A percentile compares a stretch with the other conserved stretches of the same genome.
These are phyloP conservation scores for Boletellus deceptivus DNA, from an alignment of 1,284 basidiomycete genomes.

Conservation along the genomic window DNA sequence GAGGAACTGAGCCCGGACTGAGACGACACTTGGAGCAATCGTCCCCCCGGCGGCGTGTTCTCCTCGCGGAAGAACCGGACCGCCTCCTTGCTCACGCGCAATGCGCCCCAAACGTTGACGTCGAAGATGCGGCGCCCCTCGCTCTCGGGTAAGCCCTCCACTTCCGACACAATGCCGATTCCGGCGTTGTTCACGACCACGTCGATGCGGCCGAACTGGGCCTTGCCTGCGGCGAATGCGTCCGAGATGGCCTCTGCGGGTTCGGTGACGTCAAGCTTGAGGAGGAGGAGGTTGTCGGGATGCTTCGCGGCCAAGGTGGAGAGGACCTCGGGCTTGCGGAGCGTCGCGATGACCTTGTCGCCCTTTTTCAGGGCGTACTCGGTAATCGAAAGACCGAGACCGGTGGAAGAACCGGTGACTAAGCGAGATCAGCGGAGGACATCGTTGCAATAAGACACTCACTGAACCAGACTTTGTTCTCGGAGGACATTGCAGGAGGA, in stretches of 20 bases:
- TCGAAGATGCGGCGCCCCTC: conserved; percentile 32
- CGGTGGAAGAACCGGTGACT: conserved; percentile 29
- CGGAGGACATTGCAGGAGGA: too few relatives aligned
- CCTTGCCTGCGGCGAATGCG: conserved; percentile 33
- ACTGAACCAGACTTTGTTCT: conserved; percentile 24
- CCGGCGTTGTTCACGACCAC: conserved; percentile 47
- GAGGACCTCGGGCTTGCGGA: conserved; percentile 29
- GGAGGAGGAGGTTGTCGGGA: conserved; percentile 33
- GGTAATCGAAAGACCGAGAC: conserved; percentile 19
- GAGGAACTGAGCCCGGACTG: conserved; percentile 8
- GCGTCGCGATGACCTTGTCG: conserved; percentile 36
- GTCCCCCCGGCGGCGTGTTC: conserved; percentile 23
- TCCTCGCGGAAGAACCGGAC: conserved; percentile 25
- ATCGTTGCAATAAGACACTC: not conserved
- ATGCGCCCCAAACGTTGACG: conserved; percentile 6
- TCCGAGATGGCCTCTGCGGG: conserved; percentile 19
- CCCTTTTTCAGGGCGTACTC: conserved; percentile 28
- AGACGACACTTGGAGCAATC: conserved; percentile 26
- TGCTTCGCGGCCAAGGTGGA: conserved; percentile 27
- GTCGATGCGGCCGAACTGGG: conserved; percentile 39
- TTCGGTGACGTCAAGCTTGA: conserved; percentile 16
- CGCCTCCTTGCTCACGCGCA: conserved; percentile 28
- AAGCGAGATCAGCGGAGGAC: not conserved
- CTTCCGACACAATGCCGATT: conserved; percentile 5
- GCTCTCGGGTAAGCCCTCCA: conserved; percentile 19